These are phyloP conservation scores for Aegilops sharonensis DNA, from an alignment of 176 grass and related monocot species.

Conservation along the genomic window DNA sequence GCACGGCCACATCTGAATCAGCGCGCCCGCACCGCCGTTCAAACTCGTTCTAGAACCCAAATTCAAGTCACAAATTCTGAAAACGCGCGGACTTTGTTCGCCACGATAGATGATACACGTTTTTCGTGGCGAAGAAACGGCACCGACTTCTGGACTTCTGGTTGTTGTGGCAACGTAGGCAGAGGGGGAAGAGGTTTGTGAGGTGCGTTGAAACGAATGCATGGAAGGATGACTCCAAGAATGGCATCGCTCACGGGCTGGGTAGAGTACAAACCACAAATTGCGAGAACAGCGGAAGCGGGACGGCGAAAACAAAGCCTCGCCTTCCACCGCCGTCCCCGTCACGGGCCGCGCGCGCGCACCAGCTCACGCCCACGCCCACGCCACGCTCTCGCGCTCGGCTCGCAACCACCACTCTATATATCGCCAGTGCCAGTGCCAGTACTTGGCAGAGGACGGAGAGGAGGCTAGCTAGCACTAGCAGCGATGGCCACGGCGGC, in stretches of 20 bases:
- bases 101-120: neutral
- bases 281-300: neutral
- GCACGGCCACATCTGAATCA: neutral
- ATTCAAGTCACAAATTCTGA: no score
- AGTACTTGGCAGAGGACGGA: neutral
- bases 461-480: neutral
- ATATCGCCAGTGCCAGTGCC: slow-evolving; percentile 16
- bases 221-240: slow-evolving; percentile 23
- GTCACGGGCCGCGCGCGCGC: slow-evolving; percentile 48
- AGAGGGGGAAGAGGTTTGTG: neutral
- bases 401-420: neutral
- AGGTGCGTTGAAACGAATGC: no score
- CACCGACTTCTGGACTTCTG: neutral
- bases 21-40: no score
- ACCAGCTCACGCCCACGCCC: slow-evolving; percentile 28
- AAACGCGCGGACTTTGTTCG: neutral
- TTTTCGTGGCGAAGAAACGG: neutral
- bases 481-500: slow-evolving; percentile 19
- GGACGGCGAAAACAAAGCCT: slow-evolving; percentile 27
- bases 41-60: neutral
- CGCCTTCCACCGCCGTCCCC: slow-evolving; percentile 7
- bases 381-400: neutral
- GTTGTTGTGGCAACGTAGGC: neutral
- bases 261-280: slow-evolving; percentile 25
- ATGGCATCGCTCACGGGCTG: slow-evolving; percentile 40